A percentile compares a stretch with the other conserved stretches of the same genome.
Conservation (phyloP, 2,329 filamentous ascomycete species). For the Fusarium coffeatum region DNA sequence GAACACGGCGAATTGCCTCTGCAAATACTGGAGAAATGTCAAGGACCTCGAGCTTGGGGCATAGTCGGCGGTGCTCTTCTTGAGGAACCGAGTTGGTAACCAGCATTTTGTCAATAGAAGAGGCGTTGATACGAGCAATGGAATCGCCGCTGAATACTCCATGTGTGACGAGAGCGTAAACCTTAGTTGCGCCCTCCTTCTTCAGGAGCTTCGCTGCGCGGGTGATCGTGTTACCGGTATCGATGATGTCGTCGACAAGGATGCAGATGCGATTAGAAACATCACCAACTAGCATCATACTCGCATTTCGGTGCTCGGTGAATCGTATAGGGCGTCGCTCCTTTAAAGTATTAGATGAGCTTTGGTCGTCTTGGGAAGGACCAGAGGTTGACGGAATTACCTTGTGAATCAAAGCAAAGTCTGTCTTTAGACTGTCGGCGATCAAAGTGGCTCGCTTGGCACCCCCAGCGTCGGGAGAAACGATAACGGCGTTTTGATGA, state of each 20-base stretch:
- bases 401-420: slow-evolving; percentile 99
- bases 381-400: slow-evolving; percentile 53
- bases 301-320: slow-evolving; percentile 88
- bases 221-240: slow-evolving; percentile 97
- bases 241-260: slow-evolving; percentile 91
- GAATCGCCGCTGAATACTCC: slow-evolving; percentile 96
- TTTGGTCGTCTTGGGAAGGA: slow-evolving; percentile 49
- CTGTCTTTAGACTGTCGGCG: slow-evolving; percentile 91
- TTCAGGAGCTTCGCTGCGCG: slow-evolving; percentile 96
- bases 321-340: slow-evolving; percentile 91
- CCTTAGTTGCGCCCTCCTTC: slow-evolving; percentile 90
- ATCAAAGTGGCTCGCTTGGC: slow-evolving; percentile 97
- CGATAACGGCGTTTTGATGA: slow-evolving; percentile 87
- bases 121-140: slow-evolving; percentile 92
- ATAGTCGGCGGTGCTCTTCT: slow-evolving; percentile 79
- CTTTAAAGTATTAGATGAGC: slow-evolving; percentile 59
- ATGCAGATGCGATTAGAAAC: slow-evolving; percentile 86
- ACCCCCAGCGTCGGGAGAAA: slow-evolving; percentile 95
- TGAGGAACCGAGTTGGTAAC: slow-evolving; percentile 97
- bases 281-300: slow-evolving; percentile 95
- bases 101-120: slow-evolving; percentile 89
- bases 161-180: slow-evolving; percentile 94
- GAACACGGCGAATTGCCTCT: slow-evolving; percentile 93
- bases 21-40: slow-evolving; percentile 92
- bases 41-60: slow-evolving; percentile 90